phyloP scores from a whole-genome alignment of 2,329 filamentous ascomycete species.

The Fragosphaeria purpurea region DNA sequence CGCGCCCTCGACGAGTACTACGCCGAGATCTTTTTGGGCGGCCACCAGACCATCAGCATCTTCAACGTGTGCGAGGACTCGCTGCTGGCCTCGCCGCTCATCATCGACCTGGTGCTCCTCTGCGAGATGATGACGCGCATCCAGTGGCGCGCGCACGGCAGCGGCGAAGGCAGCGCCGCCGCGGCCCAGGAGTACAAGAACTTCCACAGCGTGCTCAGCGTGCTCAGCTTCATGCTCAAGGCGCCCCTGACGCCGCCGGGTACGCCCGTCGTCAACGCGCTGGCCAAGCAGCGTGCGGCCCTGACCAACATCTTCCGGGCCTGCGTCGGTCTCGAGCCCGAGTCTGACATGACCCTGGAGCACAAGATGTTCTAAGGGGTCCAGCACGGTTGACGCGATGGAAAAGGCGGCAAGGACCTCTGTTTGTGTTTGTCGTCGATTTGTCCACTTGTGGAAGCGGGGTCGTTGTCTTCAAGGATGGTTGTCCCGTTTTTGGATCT shows the following conservation, averaged over 20 bases:
- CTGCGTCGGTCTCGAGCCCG: conserved; percentile 90
- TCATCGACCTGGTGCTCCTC: conserved; percentile 89
- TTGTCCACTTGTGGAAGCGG: no score
- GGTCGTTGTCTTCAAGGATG: no score
- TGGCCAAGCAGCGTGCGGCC: conserved; percentile 90
- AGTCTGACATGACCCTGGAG: conserved; percentile 98
- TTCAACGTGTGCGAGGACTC: conserved; percentile 99
- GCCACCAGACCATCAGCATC: conserved; percentile 94
- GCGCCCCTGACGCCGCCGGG: conserved; percentile 89
- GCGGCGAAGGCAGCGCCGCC: conserved; percentile 35
- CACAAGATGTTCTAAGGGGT: conserved; percentile 76
- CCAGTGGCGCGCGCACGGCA: conserved; percentile 64
- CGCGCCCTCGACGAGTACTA: conserved; percentile 98
- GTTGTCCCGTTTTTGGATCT: no score
- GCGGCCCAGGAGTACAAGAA: conserved; percentile 62
- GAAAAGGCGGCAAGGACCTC: no score
- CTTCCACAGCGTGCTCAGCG: conserved; percentile 94
- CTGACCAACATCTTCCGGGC: conserved; percentile 98
- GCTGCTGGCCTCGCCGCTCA: conserved; percentile 85
- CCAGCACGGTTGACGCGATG: no score
- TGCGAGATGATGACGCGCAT: conserved; percentile 98
- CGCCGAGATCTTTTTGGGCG: conserved; percentile 97
- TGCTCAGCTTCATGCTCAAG: conserved; percentile 98
- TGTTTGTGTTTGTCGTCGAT: no score
- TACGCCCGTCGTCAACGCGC: conserved; percentile 88